phyloP scores from a whole-genome alignment of 108 stramenopile genomes.

The Craspedostauros australis region DNA sequence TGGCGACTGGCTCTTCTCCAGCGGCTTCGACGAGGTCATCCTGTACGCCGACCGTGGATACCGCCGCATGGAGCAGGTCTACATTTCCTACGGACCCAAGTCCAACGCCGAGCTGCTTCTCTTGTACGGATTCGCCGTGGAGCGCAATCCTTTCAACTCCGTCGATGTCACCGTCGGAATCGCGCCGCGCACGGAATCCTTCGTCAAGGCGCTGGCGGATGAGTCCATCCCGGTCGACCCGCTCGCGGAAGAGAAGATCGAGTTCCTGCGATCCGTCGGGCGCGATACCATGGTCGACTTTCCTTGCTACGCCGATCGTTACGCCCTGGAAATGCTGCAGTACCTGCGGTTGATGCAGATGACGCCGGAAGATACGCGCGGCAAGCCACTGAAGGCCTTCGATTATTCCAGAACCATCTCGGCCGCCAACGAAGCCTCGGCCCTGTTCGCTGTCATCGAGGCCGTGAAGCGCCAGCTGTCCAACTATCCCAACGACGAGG shows the following conservation, averaged over 20 bases:
- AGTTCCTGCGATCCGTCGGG: constrained; percentile 76
- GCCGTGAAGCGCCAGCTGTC: constrained; percentile 79
- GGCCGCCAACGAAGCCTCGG: constrained; percentile 86
- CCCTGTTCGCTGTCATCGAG: constrained; percentile 70
- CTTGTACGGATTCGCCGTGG: constrained; percentile 92
- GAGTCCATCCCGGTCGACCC: constrained; percentile 56
- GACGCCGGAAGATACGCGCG: constrained; percentile 86
- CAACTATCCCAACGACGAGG: constrained; percentile 86
- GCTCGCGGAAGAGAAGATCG: constrained; percentile 80
- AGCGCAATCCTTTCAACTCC: constrained; percentile 94
- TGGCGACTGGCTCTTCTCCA: constrained; percentile 86
- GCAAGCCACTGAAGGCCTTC: constrained; percentile 64
- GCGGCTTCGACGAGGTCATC: constrained; percentile 89
- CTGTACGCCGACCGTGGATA: constrained; percentile 90
- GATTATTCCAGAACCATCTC: constrained; percentile 84
- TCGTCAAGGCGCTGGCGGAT: constrained; percentile 51
- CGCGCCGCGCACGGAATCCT: constrained; percentile 57
- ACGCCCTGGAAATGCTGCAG: constrained; percentile 91
- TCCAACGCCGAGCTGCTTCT: constrained; percentile 92
- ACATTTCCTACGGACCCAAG: constrained; percentile 92
- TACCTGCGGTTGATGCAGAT: constrained; percentile 92
- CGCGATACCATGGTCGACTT: constrained; percentile 80
- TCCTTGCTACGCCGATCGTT: constrained; percentile 93
- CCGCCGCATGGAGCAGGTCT: constrained; percentile 91
- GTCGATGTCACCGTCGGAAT: constrained; percentile 90